Evolutionary conservation across 1,284 basidiomycete genomes (phyloP), one percentile per base, ranked within the genome.

Genomic region (Ceratobasidium sp.): DNA sequence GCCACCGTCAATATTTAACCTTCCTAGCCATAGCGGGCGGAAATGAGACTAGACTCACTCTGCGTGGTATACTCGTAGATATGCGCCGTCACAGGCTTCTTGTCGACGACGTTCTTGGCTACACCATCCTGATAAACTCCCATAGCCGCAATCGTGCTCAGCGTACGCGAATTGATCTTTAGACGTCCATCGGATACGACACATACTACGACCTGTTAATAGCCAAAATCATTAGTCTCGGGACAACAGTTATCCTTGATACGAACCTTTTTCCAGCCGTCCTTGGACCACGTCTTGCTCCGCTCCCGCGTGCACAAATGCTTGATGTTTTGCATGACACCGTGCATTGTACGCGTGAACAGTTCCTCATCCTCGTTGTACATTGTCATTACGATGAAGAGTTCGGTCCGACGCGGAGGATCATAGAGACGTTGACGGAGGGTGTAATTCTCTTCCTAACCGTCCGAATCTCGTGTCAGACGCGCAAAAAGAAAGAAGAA

Each of bases 51-150:
- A 44, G 13, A 85, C 91, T 81, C 80, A 94, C 93, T 90, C 83
- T 96, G 95, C 0, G 94, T 92, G 2, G 95, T 97, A 84, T 96
- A 96, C 84, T 99, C 97, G 86, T 97, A 98, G 76, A 99, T 91
- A 84, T 99, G 96, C 0, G 96, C 96, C 0, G 91, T 90, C 7
- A 98, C 97, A 0, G 91, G 89, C 81, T 92, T 94, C 68, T 90
- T 91, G 79, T 96, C 95, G 78, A 98, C 92, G 75, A 92, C 87
- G 83, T 94, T 96, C 89, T 96, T 98, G 37, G 93, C 96, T n/a
- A 98, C 90, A 37, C 92, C 93, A 61, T 95, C 93, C 83, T 95
- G 93, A 82, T 95, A 95, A 22, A 89, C 90, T 37, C 94, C 96
- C 88, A 98, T 92, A 0, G 94, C 90, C 8, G 96, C 95, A 74